Base-by-base conservation (phyloP, 2,329 filamentous ascomycete species). In the Colletotrichum magnum region DNA sequence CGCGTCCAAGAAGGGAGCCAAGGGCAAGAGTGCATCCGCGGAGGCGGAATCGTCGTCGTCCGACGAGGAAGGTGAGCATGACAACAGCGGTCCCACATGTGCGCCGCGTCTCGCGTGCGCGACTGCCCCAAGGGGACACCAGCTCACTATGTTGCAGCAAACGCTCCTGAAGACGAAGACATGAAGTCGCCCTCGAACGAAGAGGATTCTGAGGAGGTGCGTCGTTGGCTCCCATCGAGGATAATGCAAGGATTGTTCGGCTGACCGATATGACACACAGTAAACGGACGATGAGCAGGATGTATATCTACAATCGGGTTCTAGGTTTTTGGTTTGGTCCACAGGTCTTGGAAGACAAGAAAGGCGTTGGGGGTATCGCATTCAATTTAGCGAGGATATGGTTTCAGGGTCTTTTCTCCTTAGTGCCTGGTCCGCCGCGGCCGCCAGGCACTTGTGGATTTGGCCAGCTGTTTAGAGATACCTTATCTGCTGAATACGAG, bases 1-100 rank as follows among this genome's bases (percentile, higher is more conserved):
- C 28, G 59, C 62, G 48, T 58, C 74, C 56, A 74, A 75, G 32
- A 62, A 70, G 10, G 58, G 52, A 15, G 18, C 66, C 15, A 68
- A 71, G 39, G 67, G 61, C 15, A 74, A 63, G 54, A 58, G 52
- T 26, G 47, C 43, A 36, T 26, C 26, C 24, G n/a, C 69, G 15
- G 51, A 39, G 6, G 9, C 39, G 2, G 57, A 41, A 18, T 69
- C 63, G n/a, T 66, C 56, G 4, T 65, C 62, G 1, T 59, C 63
- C 57, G 67, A 66, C 26, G 63, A 52, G 43, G 67, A 69, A 69
- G 67, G 67, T 69, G 56, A 69, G 67, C 57, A 18, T 16, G 15
- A 43, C 6, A 48, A 10, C 21, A 32, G 28, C 39, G 36, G 9
- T 18, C 41, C 18, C 26, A 21, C 15, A 15, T 48, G 26, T 15